Evolutionary conservation across 1,284 basidiomycete species (phyloP).

Genomic region (Trichosporon coremiiforme): DNA sequence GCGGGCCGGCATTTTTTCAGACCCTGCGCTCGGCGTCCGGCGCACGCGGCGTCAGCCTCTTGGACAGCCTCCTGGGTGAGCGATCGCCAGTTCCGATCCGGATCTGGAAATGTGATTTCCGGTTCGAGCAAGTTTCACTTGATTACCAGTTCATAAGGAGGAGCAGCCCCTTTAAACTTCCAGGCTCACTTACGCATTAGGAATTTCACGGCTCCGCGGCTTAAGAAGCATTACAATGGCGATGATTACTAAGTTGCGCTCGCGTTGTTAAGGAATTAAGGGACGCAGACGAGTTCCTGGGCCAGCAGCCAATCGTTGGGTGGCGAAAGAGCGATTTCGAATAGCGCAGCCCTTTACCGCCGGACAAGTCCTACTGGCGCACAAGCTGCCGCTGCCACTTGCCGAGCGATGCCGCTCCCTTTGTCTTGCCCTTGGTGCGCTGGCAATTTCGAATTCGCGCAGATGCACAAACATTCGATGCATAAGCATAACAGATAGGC

Average conservation of each 20-base stretch:
- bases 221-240: background rate
- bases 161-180: background rate
- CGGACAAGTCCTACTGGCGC: background rate
- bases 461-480: background rate
- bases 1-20: background rate
- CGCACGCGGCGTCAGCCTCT: background rate
- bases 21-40: background rate
- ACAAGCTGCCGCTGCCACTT: background rate
- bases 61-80: background rate
- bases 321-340: conserved; percentile 15
- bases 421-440: background rate
- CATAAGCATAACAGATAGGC: background rate
- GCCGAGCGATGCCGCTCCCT: background rate
- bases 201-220: background rate
- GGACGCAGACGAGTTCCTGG: background rate
- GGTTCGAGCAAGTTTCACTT: background rate
- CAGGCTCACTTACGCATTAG: background rate
- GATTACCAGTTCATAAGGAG: background rate
- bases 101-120: conserved; percentile 14
- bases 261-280: background rate
- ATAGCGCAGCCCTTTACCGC: background rate
- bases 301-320: background rate
- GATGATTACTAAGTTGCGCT: conserved; percentile 8
- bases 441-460: conserved; percentile 12
- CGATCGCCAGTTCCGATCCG: conserved; percentile 6